A percentile compares a stretch with the other conserved stretches of the same genome.
Conservation (phyloP, 2,329 filamentous ascomycete genomes). For the Monosporascus sp. region DNA sequence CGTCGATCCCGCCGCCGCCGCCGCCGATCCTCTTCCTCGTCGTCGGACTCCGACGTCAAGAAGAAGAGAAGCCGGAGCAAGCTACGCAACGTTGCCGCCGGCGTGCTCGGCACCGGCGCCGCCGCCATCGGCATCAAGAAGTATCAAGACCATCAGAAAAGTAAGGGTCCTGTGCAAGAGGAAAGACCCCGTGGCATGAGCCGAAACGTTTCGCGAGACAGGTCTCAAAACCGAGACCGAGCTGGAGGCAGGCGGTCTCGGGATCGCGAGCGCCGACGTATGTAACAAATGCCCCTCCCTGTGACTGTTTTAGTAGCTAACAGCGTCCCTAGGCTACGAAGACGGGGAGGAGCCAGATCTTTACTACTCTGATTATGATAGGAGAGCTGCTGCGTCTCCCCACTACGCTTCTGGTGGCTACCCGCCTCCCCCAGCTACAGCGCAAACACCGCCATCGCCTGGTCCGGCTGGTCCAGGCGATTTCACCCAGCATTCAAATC, state of each 20-base stretch:
- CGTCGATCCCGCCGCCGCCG: constrained; percentile 31
- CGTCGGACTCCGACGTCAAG: constrained; percentile 28
- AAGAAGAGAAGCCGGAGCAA: constrained; percentile 50
- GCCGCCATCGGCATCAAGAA: constrained; percentile 60
- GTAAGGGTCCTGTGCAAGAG: constrained; percentile 27
- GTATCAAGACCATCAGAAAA: constrained; percentile 44
- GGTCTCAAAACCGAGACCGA: constrained; percentile 17
- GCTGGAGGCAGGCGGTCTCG: constrained; percentile 24
- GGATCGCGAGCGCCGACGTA: constrained; percentile 31
- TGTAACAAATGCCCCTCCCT: constrained; percentile 2
- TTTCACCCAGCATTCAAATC: constrained; percentile 24
- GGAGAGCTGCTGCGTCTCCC: constrained; percentile 19
- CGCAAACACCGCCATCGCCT: constrained; percentile 4
- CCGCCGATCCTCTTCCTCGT: constrained; percentile 29
- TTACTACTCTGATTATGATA: constrained; percentile 19
- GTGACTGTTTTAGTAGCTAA: constrained; percentile 8
- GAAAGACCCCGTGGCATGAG: constrained; percentile 29
- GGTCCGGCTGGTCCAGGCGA: constrained; percentile 12
- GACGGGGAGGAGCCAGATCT: constrained; percentile 18
- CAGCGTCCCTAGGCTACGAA: constrained; percentile 20
- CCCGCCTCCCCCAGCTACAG: neutral
- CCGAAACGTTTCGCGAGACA: constrained; percentile 10
- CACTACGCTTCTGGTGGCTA: constrained; percentile 24
- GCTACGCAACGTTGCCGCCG: constrained; percentile 50
- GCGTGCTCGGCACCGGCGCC: constrained; percentile 50